Evolutionary conservation across 306 rosid genomes (phyloP).

Genomic region (Ochetophila trinervis): DNA sequence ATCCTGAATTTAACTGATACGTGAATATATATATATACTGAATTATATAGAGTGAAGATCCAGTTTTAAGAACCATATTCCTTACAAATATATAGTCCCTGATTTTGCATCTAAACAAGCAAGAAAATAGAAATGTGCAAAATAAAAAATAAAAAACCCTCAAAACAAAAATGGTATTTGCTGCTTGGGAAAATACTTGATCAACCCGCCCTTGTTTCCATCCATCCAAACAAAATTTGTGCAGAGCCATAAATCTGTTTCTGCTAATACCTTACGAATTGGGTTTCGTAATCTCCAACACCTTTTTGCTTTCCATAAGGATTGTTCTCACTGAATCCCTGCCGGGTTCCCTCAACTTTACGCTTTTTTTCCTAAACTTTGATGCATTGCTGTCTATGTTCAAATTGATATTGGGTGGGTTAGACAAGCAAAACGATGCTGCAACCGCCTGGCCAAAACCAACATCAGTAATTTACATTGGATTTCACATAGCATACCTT

Average conservation of each 20-base stretch:
- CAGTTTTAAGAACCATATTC: too few relatives aligned
- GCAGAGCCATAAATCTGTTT: constrained; percentile 7
- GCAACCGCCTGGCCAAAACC: constrained; percentile 65
- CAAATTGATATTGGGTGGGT: constrained; percentile 80
- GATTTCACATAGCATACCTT: neutral
- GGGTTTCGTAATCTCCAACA: constrained; percentile 31
- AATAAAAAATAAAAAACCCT: too few relatives aligned
- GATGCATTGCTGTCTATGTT: constrained; percentile 82
- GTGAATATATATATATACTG: too few relatives aligned
- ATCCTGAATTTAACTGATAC: too few relatives aligned
- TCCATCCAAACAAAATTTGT: constrained; percentile 5
- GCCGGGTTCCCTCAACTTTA: constrained; percentile 49
- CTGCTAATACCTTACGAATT: constrained; percentile 38
- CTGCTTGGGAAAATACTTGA: too few relatives aligned
- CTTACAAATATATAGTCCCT: too few relatives aligned
- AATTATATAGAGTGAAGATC: too few relatives aligned
- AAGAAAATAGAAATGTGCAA: too few relatives aligned
- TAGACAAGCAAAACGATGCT: constrained; percentile 76
- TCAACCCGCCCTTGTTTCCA: too few relatives aligned
- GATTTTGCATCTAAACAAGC: too few relatives aligned
- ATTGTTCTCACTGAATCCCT: constrained; percentile 57
- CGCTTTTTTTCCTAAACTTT: constrained; percentile 58
- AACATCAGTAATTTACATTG: neutral
- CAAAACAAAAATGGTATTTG: too few relatives aligned
- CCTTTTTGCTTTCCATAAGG: constrained; percentile 60